A percentile compares a stretch with the other conserved stretches of the same genome.
phyloP scores from a whole-genome alignment of 345 rosid species.

The Chamaenerion angustifolium region DNA sequence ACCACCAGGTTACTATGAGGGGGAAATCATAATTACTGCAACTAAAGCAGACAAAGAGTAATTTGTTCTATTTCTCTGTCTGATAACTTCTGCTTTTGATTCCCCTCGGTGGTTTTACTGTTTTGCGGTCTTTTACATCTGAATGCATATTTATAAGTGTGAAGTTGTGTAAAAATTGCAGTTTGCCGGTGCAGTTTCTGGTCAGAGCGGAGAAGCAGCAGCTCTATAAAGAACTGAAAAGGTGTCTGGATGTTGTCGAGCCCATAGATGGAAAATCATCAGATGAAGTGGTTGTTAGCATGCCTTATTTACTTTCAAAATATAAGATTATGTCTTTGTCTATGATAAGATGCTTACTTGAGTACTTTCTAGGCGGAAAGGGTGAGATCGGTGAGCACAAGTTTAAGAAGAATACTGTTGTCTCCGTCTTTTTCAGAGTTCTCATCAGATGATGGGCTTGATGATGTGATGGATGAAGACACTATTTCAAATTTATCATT shows the following conservation, averaged over 20 bases:
- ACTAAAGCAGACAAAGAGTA: conserved; percentile 53
- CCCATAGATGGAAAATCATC: conserved; percentile 54
- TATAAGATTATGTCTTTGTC: neutral
- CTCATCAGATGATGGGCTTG: conserved; percentile 57
- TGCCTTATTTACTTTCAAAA: neutral
- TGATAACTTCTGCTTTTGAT: neutral
- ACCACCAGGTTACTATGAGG: conserved; percentile 85
- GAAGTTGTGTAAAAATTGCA: conserved; percentile 13
- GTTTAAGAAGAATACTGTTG: conserved; percentile 68
- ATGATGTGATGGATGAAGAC: conserved; percentile 95
- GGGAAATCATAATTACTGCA: conserved; percentile 70
- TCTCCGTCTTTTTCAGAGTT: conserved; percentile 84
- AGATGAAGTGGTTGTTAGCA: conserved; percentile 59
- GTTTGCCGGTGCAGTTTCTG: conserved; percentile 28
- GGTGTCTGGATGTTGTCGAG: conserved; percentile 57
- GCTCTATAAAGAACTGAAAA: conserved; percentile 45
- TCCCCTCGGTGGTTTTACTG: neutral
- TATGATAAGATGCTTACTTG: conserved; percentile 18
- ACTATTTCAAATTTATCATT: conserved; percentile 66
- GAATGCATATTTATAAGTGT: neutral
- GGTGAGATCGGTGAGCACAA: conserved; percentile 60
- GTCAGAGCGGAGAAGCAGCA: conserved; percentile 54
- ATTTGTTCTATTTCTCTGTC: conserved; percentile 4
- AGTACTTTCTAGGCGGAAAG: conserved; percentile 58
- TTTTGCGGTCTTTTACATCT: neutral